Base-by-base conservation (phyloP, 2,329 filamentous ascomycete genomes). In the Penicillium hesseltinei region DNA sequence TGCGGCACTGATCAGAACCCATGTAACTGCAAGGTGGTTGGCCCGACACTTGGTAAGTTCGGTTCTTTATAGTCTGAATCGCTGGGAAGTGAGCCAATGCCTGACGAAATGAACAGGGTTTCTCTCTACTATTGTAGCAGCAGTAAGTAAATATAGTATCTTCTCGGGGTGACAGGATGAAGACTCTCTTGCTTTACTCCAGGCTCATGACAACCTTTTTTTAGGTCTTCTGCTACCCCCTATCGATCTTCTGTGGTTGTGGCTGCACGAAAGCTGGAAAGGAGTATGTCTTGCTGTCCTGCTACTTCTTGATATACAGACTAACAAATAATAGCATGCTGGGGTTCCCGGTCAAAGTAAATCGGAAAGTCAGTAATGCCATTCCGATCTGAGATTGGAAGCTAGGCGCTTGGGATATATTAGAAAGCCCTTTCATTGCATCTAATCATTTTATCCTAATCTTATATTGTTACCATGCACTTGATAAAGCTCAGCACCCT, bases 1-100 rank as follows among this genome's bases (percentile, higher is more conserved):
- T 84, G 80, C 69, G 81, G 71, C 45, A 84, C 81, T 9, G 76
- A 83, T 58, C 80, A 84, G 63, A 84, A 84, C 54, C 82, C 82
- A 3, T 84, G 82, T 55, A 80, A 79, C 60, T 84, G 81, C 66
- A 84, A 84, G 66, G 75, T 84, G 9, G 75, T 84, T 29, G 81
- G 82, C 1, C 82, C 82, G 38, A 84, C 81, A 1, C 65, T 84
- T 43, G 81, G 81, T 66, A 75, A 63, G 64, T 69, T n/a, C 19
- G 3, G 15, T 25, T 21, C 21, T 21, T 51, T 50, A 5, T 17
- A 35, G 27, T 40, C 11, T 17, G 40, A 43, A 45, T 31, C 19
- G 38, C 48, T 21, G 19, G 51, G 21, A 45, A 23, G 33, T 31
- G n/a, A n/a, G 10, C 7, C 13, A n/a, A 35, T 49, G 8, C 2